Evolutionary conservation across 345 rosid species (phyloP).

Genomic region (Moricandia arvensis): DNA sequence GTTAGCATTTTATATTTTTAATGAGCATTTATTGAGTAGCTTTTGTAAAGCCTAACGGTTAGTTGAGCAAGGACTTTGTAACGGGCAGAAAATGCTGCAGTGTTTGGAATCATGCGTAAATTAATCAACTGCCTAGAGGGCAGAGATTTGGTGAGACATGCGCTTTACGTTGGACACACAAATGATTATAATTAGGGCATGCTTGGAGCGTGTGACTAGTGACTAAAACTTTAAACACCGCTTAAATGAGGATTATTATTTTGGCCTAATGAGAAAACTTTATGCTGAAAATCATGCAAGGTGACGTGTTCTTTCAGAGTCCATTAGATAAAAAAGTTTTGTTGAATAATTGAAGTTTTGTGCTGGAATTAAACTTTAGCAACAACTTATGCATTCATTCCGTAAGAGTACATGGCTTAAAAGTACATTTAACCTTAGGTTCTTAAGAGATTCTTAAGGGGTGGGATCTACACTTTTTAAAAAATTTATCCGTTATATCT

Average conservation of each 20-base stretch:
- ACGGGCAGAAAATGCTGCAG: slow-evolving; percentile 23
- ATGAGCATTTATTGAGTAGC: slow-evolving; percentile 13
- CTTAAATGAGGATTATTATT: not conserved
- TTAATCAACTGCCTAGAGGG: not conserved
- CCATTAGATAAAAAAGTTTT: not conserved
- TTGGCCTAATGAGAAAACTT: not conserved
- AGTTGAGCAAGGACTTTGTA: slow-evolving; percentile 11
- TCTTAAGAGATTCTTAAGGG: too few relatives aligned
- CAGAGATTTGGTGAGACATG: slow-evolving; percentile 2
- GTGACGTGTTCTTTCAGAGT: slow-evolving; percentile 16
- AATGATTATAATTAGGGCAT: not conserved
- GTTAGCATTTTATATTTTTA: not conserved
- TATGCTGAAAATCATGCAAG: slow-evolving; percentile 10
- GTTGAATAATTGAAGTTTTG: not conserved
- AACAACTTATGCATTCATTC: too few relatives aligned
- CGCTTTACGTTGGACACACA: not conserved
- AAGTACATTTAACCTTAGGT: too few relatives aligned
- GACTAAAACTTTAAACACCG: not conserved
- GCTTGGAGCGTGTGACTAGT: slow-evolving; percentile 6
- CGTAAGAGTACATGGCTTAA: too few relatives aligned
- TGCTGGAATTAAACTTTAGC: not conserved
- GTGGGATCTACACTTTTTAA: too few relatives aligned
- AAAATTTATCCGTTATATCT: too few relatives aligned
- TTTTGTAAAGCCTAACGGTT: slow-evolving; percentile 23
- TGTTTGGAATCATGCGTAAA: not conserved